phyloP scores from a whole-genome alignment of 2,329 filamentous ascomycete genomes.

The Lanzia echinophila region DNA sequence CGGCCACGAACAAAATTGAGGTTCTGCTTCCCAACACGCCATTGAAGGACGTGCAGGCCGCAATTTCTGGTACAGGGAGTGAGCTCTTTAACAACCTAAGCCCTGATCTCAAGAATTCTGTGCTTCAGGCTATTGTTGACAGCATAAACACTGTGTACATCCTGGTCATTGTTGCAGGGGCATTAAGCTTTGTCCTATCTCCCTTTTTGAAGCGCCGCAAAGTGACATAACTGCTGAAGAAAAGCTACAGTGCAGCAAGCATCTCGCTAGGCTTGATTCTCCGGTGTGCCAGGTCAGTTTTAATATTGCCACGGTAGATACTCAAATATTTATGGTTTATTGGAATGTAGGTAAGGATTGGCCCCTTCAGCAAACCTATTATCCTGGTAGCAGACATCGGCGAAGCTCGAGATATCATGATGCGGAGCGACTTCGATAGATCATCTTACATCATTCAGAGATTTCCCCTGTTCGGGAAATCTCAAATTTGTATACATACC shows the following conservation, averaged over 20 bases:
- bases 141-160: conserved; percentile 28
- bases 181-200: conserved; percentile 19
- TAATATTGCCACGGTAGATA: background rate
- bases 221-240: background rate
- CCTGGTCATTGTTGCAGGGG: conserved; percentile 28
- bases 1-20: conserved; percentile 22
- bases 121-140: conserved; percentile 24
- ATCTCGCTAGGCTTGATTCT: background rate
- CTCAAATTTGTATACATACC: background rate
- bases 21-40: conserved; percentile 20
- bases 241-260: background rate
- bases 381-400: background rate
- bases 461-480: background rate
- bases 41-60: conserved; percentile 17
- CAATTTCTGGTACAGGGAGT: conserved; percentile 15
- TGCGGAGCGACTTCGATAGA: background rate
- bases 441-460: background rate
- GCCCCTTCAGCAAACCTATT: background rate
- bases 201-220: background rate
- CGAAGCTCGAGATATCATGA: background rate
- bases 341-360: background rate
- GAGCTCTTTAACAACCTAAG: conserved; percentile 2
- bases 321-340: background rate
- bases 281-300: background rate
- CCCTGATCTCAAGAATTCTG: conserved; percentile 5